Conservation (phyloP, 495 filamentous ascomycete species). For the Penicillium flavigenum region DNA sequence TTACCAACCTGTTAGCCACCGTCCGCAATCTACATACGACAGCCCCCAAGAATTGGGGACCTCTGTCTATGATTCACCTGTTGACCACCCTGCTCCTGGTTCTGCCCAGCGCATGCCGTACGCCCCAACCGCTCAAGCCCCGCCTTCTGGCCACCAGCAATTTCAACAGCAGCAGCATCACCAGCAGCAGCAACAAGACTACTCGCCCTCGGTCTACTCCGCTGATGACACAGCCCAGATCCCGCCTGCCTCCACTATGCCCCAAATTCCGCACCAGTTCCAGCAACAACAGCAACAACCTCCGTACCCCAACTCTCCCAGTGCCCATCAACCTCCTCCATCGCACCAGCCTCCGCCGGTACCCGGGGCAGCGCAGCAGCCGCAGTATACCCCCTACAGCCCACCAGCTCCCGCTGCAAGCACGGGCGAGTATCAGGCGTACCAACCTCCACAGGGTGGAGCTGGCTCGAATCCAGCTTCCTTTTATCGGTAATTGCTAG, state of each 20-base stretch:
- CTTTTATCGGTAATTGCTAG: conserved; percentile 40
- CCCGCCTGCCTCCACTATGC: conserved; percentile 30
- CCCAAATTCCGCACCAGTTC: conserved; percentile 31
- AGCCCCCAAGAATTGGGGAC: conserved; percentile 83
- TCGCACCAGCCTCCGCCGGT: conserved; percentile 47
- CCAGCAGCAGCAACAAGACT: conserved; percentile 42
- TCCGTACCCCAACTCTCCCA: conserved; percentile 45
- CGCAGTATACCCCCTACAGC: conserved; percentile 42
- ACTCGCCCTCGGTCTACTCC: conserved; percentile 60
- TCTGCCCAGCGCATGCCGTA: conserved; percentile 44
- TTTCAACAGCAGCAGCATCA: conserved; percentile 35
- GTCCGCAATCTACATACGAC: conserved; percentile 71
- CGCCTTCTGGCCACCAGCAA: conserved; percentile 41
- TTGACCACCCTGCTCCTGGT: conserved; percentile 43
- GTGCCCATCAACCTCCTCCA: conserved; percentile 49
- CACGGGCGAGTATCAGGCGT: conserved; percentile 51
- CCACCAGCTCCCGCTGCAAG: conserved; percentile 34
- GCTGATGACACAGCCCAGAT: conserved; percentile 51
- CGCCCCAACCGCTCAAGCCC: conserved; percentile 40
- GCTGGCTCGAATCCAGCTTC: conserved; percentile 43
- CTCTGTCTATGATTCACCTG: conserved; percentile 79
- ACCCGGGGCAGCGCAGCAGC: conserved; percentile 40
- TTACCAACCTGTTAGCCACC: conserved; percentile 47
- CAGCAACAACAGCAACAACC: conserved; percentile 44
- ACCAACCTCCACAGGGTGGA: conserved; percentile 43